Evolutionary conservation across 345 rosid species (phyloP).

Genomic region (Adansonia digitata): DNA sequence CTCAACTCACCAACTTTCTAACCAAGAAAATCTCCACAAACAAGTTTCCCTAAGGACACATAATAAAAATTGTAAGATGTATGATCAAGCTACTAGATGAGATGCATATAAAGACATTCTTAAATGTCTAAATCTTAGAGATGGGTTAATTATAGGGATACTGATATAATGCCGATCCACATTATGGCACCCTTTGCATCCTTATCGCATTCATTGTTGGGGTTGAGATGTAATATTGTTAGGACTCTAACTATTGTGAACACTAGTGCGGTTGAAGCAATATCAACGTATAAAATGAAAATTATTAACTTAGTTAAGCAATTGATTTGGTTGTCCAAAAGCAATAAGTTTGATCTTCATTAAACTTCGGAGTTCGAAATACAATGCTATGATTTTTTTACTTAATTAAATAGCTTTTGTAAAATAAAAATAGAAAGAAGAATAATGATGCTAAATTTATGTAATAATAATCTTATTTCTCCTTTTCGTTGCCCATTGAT

Average conservation of each 20-base stretch:
- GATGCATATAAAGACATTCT: not conserved
- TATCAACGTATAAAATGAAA: too few species aligned
- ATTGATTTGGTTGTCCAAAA: too few species aligned
- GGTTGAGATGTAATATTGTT: conserved; percentile 7
- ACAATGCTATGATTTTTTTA: too few species aligned
- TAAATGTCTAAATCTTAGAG: not conserved
- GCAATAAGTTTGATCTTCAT: too few species aligned
- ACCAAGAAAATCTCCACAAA: not conserved
- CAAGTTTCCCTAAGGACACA: not conserved
- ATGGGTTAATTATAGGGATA: not conserved
- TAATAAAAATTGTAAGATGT: not conserved
- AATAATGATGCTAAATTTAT: too few species aligned
- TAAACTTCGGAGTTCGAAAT: too few species aligned
- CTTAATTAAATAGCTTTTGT: too few species aligned
- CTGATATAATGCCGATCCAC: not conserved
- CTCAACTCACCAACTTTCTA: not conserved
- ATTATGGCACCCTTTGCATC: not conserved
- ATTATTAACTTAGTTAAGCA: too few species aligned
- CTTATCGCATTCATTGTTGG: conserved; percentile 1
- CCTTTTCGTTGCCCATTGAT: too few species aligned
- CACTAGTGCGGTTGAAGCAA: conserved; percentile 6
- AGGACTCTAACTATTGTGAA: not conserved
- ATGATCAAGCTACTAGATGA: not conserved
- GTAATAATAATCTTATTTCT: too few species aligned
- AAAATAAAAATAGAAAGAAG: too few species aligned